Percentiles rank a stretch among this genome's conserved stretches.
These are phyloP conservation scores for Phellopilus nigrolimitatus DNA, from an alignment of 1,284 basidiomycete species.

Conservation along the genomic window DNA sequence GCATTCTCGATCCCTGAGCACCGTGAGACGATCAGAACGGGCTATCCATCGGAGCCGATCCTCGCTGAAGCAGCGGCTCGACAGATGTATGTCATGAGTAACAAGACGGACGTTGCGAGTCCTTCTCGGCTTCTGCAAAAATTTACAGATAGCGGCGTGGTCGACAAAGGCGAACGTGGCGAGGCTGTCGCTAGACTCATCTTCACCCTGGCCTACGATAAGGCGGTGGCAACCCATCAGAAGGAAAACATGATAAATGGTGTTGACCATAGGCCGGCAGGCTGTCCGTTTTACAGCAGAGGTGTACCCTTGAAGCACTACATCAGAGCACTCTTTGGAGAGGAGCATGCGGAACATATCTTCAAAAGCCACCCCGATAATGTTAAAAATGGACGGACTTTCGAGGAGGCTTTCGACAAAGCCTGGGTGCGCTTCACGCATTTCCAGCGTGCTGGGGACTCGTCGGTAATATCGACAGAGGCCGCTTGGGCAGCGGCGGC, in stretches of 20 bases:
- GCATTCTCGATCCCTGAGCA: constrained; percentile 18
- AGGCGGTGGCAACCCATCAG: background rate
- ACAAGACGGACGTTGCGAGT: background rate
- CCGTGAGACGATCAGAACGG: constrained; percentile 19
- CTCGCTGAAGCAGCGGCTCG: constrained; percentile 22
- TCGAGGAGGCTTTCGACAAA: background rate
- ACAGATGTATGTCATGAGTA: background rate
- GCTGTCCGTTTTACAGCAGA: background rate
- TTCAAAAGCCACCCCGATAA: constrained; percentile 2
- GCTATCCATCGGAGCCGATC: constrained; percentile 23
- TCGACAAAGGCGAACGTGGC: constrained; percentile 10
- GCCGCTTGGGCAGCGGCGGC: background rate
- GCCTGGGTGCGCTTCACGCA: constrained; percentile 6
- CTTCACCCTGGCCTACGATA: constrained; percentile 4
- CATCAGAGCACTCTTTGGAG: background rate
- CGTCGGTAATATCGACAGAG: background rate
- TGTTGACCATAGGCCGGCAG: background rate
- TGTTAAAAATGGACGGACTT: background rate
- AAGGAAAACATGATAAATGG: background rate
- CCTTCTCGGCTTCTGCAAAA: background rate
- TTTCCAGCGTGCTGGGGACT: background rate
- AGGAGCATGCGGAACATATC: background rate
- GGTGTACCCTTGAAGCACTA: background rate
- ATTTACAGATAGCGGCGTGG: background rate
- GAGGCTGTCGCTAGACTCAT: constrained; percentile 8